Base-by-base conservation (phyloP, 352 stramenopile species). In the Phytopythium boreale region DNA sequence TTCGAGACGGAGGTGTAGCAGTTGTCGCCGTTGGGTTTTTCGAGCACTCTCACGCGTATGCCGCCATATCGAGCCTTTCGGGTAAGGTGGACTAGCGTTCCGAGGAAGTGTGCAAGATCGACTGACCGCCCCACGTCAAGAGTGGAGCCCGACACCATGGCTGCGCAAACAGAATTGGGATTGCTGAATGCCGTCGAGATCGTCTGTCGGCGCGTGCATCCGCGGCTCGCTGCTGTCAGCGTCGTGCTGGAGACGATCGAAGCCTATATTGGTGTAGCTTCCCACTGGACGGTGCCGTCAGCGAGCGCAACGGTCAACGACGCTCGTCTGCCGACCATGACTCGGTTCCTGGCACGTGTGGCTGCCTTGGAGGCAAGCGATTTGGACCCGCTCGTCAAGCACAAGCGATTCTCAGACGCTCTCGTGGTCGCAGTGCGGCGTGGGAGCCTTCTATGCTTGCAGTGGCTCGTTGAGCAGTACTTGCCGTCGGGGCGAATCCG, bases 161-260 rank as follows among this genome's bases (percentile, higher is more conserved):
- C 29, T 7, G 29, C 29, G 7, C 29, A 34, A 34, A 3, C 29
- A 91, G 41, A n/a, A n/a, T n/a, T n/a, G n/a, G n/a, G n/a, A n/a
- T n/a, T 8, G 11, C n/a, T 47, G 15, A 22, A 47, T n/a, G 41
- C 17, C 12, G 17, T 47, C 41, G 41, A 47, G 14, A 22, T 56
- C 26, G 22, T 56, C 24, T 56, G 49, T 37, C 24, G 49, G 11
- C 14, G 34, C 49, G 24, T 39, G 4, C 26, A 56, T 17, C 49
- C 49, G 3, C 49, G 26, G 0, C 20, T 56, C 15, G 49, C 14
- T 10, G 5, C 12, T 10, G 17, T 56, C 20, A 14, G 19, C 24
- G 49, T n/a, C 1, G 24, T 39, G 49, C 2, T 56, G 10, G 24
- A 37, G 14, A 29, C 31, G 22, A 56, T 56, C 26, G 49, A 39